These are phyloP conservation scores for Syzygium syzygioides DNA, from an alignment of 441 rosid species.

Conservation along the genomic window DNA sequence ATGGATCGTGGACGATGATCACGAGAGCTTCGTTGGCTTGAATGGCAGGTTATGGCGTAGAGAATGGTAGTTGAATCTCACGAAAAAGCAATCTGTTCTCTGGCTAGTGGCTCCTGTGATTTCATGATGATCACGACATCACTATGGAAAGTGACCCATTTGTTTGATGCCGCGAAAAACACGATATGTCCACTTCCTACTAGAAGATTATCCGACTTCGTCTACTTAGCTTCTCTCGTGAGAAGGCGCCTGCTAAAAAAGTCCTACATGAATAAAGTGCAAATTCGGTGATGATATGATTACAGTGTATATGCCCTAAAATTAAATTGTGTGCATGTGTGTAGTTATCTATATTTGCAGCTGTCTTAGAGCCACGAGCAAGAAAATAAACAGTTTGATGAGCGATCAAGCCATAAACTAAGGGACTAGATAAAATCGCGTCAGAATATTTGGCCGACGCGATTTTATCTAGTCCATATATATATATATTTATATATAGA, in stretches of 20 bases:
- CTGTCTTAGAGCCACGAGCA: neutral
- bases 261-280: neutral
- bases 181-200: neutral
- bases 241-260: neutral
- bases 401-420: neutral
- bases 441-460: neutral
- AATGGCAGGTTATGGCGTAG: neutral
- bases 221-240: neutral
- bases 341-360: neutral
- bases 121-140: neutral
- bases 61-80: neutral
- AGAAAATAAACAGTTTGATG: neutral
- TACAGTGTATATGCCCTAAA: neutral
- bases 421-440: neutral
- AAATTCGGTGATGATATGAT: neutral
- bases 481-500: neutral
- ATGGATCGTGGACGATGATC: neutral
- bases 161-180: neutral
- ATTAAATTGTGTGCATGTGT: neutral
- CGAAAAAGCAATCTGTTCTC: neutral
- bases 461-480: no score
- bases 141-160: neutral
- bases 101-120: neutral
- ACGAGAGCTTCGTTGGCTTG: neutral
- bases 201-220: neutral